phyloP scores from a whole-genome alignment of 805 yeast species.

The Ogataea degrootiae region DNA sequence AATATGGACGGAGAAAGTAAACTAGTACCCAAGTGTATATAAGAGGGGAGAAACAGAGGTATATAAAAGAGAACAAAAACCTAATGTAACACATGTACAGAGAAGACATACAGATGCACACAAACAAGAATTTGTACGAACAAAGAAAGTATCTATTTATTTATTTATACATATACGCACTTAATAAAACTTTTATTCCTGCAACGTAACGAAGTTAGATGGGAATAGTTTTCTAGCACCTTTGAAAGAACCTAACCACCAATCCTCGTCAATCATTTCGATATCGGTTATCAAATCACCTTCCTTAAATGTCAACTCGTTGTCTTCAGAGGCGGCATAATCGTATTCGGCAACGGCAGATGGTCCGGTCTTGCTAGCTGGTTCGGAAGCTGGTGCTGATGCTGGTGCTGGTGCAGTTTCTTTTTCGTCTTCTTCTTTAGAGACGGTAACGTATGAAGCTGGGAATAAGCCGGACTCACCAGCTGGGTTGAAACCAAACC shows the following conservation, averaged over 20 bases:
- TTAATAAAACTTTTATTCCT: constrained; percentile 1
- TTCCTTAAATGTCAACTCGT: constrained; percentile 80
- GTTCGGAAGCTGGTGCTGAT: constrained; percentile 20
- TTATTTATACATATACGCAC: neutral
- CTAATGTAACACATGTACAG: no score
- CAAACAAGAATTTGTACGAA: neutral
- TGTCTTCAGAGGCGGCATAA: constrained; percentile 89
- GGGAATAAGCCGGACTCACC: constrained; percentile 56
- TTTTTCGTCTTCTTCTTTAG: constrained; percentile 26
- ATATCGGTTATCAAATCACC: constrained; percentile 79
- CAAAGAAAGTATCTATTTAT: neutral
- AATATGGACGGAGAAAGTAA: no score
- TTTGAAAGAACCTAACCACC: constrained; percentile 90
- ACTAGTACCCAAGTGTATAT: no score
- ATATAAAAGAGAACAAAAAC: neutral
- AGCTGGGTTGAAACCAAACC: constrained; percentile 35
- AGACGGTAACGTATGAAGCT: constrained; percentile 41
- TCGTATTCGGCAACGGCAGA: constrained; percentile 67
- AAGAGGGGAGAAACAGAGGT: neutral
- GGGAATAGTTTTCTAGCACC: constrained; percentile 90
- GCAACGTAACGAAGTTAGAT: constrained; percentile 66
- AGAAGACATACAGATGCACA: neutral
- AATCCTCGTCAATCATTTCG: constrained; percentile 87
- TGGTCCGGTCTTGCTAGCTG: constrained; percentile 24
- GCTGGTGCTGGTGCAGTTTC: constrained; percentile 17